Conservation (phyloP, 2,329 filamentous ascomycete species). For the Elsinoe necatrix region DNA sequence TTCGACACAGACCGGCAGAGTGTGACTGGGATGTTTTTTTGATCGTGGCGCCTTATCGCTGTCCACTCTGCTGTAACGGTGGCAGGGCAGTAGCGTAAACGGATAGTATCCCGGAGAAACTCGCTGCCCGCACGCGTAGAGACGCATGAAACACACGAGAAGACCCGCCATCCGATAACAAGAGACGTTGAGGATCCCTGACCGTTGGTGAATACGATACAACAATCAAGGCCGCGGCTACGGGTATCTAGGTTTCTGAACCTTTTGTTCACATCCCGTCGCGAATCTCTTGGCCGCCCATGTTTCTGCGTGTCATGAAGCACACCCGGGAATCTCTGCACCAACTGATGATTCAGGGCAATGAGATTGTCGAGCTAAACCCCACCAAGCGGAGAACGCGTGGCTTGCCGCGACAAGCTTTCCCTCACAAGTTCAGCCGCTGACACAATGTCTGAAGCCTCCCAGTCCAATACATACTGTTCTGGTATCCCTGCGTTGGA, state of each 20-base stretch:
- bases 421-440: neutral
- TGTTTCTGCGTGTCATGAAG: neutral
- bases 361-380: neutral
- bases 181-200: neutral
- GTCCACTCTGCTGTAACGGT: neutral
- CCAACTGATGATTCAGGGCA: neutral
- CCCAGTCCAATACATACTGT: neutral
- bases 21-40: neutral
- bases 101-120: neutral
- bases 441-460: neutral
- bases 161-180: neutral
- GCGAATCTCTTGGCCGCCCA: neutral
- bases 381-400: slow-evolving; percentile 1
- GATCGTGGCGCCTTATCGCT: neutral
- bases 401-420: slow-evolving; percentile 7
- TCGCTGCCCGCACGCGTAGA: neutral
- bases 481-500: slow-evolving; percentile 6
- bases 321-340: neutral
- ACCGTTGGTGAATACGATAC: neutral
- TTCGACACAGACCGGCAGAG: neutral
- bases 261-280: neutral
- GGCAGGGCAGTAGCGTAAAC: neutral
- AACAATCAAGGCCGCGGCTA: neutral
- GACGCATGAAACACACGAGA: neutral
- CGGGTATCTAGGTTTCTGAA: neutral